Conservation (phyloP, 2,329 filamentous ascomycete genomes). For the Clonostachys solani region DNA sequence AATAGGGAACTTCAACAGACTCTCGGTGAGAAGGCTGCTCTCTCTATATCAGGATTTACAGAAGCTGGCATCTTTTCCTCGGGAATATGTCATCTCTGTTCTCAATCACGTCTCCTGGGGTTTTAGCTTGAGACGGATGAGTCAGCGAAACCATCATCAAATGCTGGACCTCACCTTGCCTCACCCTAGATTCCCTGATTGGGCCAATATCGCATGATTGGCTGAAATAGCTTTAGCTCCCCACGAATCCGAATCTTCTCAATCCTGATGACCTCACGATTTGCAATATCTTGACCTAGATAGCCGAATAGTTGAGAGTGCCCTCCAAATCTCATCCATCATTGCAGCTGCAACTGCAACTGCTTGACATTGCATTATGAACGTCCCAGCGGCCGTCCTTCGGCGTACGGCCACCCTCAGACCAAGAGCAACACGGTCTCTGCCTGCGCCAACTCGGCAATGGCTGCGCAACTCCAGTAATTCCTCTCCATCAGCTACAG, state of each 20-base stretch:
- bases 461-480: conserved; percentile 21
- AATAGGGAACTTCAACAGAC: no score
- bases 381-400: conserved; percentile 18
- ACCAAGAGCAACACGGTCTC: conserved; percentile 12
- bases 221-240: background rate
- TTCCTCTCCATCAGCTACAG: conserved; percentile 2
- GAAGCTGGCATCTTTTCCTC: no score
- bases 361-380: conserved; percentile 16
- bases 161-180: no score
- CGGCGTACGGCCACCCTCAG: conserved; percentile 14
- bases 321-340: background rate
- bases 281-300: background rate
- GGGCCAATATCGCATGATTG: no score
- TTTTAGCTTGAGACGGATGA: no score
- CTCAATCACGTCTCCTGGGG: no score
- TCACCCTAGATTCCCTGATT: no score
- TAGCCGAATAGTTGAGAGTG: background rate
- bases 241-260: conserved; percentile 3
- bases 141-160: no score
- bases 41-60: no score
- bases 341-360: background rate
- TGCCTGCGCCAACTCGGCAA: conserved; percentile 15
- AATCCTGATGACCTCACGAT: conserved; percentile 3
- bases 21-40: no score
- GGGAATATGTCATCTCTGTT: no score